A percentile compares a stretch with the other conserved stretches of the same genome.
These are phyloP conservation scores for Fusarium piperis DNA, from an alignment of 2,329 filamentous ascomycete genomes.

Conservation along the genomic window DNA sequence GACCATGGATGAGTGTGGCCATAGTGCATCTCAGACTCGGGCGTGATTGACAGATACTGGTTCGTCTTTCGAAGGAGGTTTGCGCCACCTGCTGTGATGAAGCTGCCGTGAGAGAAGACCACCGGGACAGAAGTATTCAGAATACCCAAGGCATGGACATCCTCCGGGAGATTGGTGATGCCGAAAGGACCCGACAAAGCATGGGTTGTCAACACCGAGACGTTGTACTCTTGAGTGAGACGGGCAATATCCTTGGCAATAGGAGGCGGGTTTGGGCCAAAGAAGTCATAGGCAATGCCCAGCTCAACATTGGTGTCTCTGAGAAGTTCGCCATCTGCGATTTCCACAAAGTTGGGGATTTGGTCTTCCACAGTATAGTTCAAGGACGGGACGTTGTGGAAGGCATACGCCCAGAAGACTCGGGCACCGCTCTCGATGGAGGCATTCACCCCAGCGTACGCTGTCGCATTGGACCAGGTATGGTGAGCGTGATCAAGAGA, in stretches of 20 bases:
- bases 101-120: conserved; percentile 62
- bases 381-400: conserved; percentile 47
- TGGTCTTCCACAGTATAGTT: conserved; percentile 50
- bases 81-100: conserved; percentile 52
- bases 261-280: conserved; percentile 42
- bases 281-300: conserved; percentile 54
- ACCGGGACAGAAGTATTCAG: conserved; percentile 58
- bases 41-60: conserved; percentile 65
- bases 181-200: conserved; percentile 52
- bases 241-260: conserved; percentile 46
- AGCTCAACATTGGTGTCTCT: conserved; percentile 48
- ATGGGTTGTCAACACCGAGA: conserved; percentile 59
- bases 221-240: conserved; percentile 50
- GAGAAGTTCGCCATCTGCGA: conserved; percentile 43
- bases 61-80: conserved; percentile 58
- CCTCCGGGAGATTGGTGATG: conserved; percentile 51
- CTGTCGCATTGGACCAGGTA: conserved; percentile 54
- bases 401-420: conserved; percentile 57
- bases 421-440: conserved; percentile 59
- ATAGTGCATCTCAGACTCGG: conserved; percentile 68
- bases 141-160: conserved; percentile 48
- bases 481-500: conserved; percentile 63
- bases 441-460: conserved; percentile 57
- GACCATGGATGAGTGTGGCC: conserved; percentile 60
- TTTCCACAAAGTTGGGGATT: conserved; percentile 50